Base-by-base conservation (phyloP, 106 monocot species). In the Platanthera zijinensis region DNA sequence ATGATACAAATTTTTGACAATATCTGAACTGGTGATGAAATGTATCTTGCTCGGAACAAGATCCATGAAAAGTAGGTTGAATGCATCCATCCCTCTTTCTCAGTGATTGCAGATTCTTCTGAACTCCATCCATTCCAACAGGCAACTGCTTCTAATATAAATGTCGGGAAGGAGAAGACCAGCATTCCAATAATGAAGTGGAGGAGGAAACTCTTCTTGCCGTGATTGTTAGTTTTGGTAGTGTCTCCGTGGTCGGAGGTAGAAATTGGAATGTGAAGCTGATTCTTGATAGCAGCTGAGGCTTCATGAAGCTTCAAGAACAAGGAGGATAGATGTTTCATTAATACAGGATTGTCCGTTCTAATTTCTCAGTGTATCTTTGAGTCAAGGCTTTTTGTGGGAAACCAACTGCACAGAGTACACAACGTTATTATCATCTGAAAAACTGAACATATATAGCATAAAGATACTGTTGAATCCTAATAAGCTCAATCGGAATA, bases 291-390 rank as follows among this genome's bases (percentile, higher is more conserved):
- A 14, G 80, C 85, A 25, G 82, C 84, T 19, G 70, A 86, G 18
- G 88, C 84, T 1, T 81, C 78, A 51, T 85, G 88, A 45, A 88
- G 90, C 70, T 79, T 86, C 51, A 94, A 86, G 75, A 94, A 83
- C 66, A 88, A 50, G 28, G 88, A 86, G 88, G 86, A 94, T 18
- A 88, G 86, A 54, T 88, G 72, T 73, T 94, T 88, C 86, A 86
- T 90, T n/a, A n/a, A n/a, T 48, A 86, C 88, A 61, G 17, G 59
- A 59, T 59, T 59, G 59, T 59, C 19, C 4, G 17, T 32, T 32
- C 32, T 32, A 32, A 32, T 32, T 32, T 32, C 32, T 32, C 32
- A 1, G 32, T 1, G 32, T 2, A 2, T n/a, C 32, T 32, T 0
- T 32, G 32, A 32, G 32, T 32, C 32, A 32, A 32, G 32, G 32